Evolutionary conservation across 208 protist genomes (phyloP), one percentile per base, ranked within the genome.

Genomic region (Novymonas esmeraldas): DNA sequence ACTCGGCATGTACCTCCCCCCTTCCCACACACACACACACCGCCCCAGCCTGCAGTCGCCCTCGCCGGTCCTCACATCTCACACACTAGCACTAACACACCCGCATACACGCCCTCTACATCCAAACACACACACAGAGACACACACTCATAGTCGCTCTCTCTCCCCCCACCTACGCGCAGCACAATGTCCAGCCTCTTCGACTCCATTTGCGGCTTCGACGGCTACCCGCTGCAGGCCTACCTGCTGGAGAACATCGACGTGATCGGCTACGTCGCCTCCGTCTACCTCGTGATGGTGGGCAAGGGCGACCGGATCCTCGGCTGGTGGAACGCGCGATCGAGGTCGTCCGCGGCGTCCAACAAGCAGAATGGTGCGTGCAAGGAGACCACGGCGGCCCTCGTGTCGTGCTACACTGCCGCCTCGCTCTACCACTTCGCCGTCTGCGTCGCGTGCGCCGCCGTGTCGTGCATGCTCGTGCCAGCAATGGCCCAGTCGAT

Each of bases 201-300:
- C 24, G 33, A 67, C 33, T 73, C 79, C 62, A 46, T 64, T n/a
- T 66, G 41, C 31, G 10, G 51, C 61, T 85, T 73, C 56, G 65
- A 88, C 29, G 82, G 82, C 61, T 76, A 80, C 64, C 70, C 46
- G 14, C 34, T 80, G 13, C 64, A 79, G 46, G 28, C 68, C 18
- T 77, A 70, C 50, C 78, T 94, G 45, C 42, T 42, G 34, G 59
- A 84, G 9, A 72, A 89, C 62, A 64, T 74, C 14, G 78, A 89
- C 36, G 16, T 90, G 3, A 57, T 80, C 45, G 68, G 81, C 22
- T 80, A 85, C 66, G 77, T 84, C n/a, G 78, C 70, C 18, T 70
- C 56, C 7, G 31, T 64, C 22, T 94, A 94, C 70, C 70, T 93
- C 28, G 64, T 76, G 24, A 80, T 88, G 52, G 82, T 88, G n/a